These are phyloP conservation scores for Nidularia sp. DNA, from an alignment of 768 basidiomycete genomes.

Conservation along the genomic window DNA sequence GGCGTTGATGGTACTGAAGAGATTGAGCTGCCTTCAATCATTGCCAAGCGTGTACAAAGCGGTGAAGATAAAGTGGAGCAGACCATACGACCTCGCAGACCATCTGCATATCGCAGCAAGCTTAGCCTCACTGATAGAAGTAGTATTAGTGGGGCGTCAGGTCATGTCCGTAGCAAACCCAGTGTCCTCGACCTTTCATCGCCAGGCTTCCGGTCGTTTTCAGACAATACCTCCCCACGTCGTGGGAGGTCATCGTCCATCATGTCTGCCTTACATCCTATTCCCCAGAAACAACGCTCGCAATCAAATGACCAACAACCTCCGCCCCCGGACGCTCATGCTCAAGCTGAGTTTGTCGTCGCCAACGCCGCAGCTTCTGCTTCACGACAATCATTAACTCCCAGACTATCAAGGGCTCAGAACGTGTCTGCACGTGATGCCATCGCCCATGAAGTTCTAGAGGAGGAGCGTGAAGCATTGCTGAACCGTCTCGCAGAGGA, in stretches of 20 bases:
- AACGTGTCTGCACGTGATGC: constrained; percentile 60
- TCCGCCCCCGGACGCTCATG: constrained; percentile 38
- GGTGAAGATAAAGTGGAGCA: constrained; percentile 45
- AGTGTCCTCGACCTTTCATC: constrained; percentile 17
- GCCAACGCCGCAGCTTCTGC: constrained; percentile 12
- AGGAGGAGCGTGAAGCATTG: constrained; percentile 61
- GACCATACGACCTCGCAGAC: constrained; percentile 30
- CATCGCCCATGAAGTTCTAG: constrained; percentile 63
- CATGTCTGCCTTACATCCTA: constrained; percentile 27
- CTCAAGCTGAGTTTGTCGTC: constrained; percentile 37
- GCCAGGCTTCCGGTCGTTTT: not conserved
- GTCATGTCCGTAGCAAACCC: constrained; percentile 18
- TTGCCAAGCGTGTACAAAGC: constrained; percentile 46
- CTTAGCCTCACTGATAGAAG: constrained; percentile 26
- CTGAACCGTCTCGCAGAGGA: constrained; percentile 52
- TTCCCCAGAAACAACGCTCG: constrained; percentile 20
- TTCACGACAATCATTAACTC: constrained; percentile 30
- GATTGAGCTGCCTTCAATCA: constrained; percentile 55
- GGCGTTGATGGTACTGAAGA: constrained; percentile 53
- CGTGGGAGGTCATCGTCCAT: constrained; percentile 31
- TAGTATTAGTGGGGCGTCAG: constrained; percentile 15
- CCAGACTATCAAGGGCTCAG: constrained; percentile 20
- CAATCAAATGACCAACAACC: constrained; percentile 28
- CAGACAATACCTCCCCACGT: constrained; percentile 2
- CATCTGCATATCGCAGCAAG: constrained; percentile 34